Percentiles rank a stretch among this genome's conserved stretches.
These are phyloP conservation scores for Pichia californica DNA, from an alignment of 805 yeast species.

Conservation along the genomic window DNA sequence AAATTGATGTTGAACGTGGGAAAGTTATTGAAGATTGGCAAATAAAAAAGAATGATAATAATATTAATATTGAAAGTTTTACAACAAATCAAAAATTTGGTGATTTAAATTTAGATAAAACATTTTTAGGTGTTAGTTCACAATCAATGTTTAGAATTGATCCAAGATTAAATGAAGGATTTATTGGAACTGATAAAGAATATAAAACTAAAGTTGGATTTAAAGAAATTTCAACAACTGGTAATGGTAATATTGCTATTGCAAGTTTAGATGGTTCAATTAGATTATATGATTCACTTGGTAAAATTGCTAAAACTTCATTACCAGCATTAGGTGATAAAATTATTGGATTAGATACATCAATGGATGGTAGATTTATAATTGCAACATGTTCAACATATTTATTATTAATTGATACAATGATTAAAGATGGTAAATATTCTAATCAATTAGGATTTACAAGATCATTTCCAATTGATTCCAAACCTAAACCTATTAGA, in stretches of 20 bases:
- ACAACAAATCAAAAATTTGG: constrained; percentile 71
- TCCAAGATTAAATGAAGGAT: constrained; percentile 62
- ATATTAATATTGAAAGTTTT: constrained; percentile 45
- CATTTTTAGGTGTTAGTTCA: constrained; percentile 62
- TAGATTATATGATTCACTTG: constrained; percentile 64
- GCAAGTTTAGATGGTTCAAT: constrained; percentile 74
- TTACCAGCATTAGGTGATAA: constrained; percentile 81
- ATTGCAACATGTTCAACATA: constrained; percentile 74
- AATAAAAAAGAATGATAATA: constrained; percentile 31
- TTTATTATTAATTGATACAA: constrained; percentile 61
- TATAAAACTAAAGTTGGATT: constrained; percentile 54
- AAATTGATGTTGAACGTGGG: constrained; percentile 77
- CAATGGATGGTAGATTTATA: constrained; percentile 77
- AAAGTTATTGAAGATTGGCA: constrained; percentile 84
- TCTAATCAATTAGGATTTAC: constrained; percentile 57
- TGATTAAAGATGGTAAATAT: constrained; percentile 55
- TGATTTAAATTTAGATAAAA: constrained; percentile 67
- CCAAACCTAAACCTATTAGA: constrained; percentile 63
- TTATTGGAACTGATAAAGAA: constrained; percentile 49
- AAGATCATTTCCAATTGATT: constrained; percentile 55
- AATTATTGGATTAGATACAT: constrained; percentile 58
- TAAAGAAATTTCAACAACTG: constrained; percentile 63
- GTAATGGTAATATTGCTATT: constrained; percentile 65
- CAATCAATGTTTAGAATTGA: constrained; percentile 70
- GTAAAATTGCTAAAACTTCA: constrained; percentile 68